These are phyloP conservation scores for Penicillium sp. DNA, from an alignment of 2,329 filamentous ascomycete species.

Conservation along the genomic window DNA sequence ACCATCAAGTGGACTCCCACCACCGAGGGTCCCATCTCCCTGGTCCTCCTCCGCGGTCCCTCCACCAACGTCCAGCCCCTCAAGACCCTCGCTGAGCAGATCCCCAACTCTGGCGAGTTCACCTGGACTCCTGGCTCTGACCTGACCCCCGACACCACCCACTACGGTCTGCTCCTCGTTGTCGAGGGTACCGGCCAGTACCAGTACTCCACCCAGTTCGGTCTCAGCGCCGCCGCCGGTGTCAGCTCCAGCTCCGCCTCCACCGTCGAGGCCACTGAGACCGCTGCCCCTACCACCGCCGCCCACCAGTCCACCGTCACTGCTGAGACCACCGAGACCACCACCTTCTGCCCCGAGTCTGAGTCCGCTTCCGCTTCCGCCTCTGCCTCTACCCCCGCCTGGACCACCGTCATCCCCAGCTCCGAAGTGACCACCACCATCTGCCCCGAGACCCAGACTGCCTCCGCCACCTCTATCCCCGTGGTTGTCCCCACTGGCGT, in stretches of 20 bases:
- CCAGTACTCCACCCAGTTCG: constrained; percentile 66
- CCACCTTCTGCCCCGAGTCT: constrained; percentile 20
- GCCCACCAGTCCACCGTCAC: constrained; percentile 4
- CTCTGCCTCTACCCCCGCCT: constrained; percentile 6
- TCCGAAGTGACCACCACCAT: constrained; percentile 25
- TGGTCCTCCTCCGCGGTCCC: constrained; percentile 63
- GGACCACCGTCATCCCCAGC: constrained; percentile 15
- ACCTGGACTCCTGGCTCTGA: constrained; percentile 55
- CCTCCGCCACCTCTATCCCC: constrained; percentile 10
- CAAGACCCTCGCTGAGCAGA: constrained; percentile 54
- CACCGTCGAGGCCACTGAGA: constrained; percentile 13
- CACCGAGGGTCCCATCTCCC: constrained; percentile 48
- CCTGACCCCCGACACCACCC: constrained; percentile 52
- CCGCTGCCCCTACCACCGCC: constrained; percentile 11
- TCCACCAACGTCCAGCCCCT: constrained; percentile 56
- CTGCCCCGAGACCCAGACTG: constrained; percentile 23
- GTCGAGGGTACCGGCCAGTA: constrained; percentile 61
- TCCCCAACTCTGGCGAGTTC: constrained; percentile 59
- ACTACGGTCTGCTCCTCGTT: constrained; percentile 65
- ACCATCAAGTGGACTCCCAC: constrained; percentile 59
- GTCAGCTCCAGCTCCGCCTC: constrained; percentile 10
- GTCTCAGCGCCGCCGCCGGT: constrained; percentile 45
- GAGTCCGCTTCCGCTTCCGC: constrained; percentile 14
- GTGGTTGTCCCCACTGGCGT: constrained; percentile 7
- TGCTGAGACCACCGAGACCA: constrained; percentile 3